Base-by-base conservation (phyloP, 2,329 filamentous ascomycete species). In the Fusarium beomiforme region DNA sequence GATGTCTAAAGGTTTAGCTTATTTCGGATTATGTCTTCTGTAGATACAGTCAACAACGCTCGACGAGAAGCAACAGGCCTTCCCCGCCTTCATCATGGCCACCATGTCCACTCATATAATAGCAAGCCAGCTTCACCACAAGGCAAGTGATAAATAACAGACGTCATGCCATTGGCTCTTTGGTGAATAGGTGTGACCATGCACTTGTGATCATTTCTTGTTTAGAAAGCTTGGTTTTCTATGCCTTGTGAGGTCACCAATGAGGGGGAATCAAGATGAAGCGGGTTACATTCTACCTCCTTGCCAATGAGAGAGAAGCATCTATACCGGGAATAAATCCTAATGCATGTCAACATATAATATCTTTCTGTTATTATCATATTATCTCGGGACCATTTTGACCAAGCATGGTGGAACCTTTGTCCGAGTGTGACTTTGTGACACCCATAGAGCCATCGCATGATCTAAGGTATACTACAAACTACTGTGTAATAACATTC, bases 191-290 rank as follows among this genome's bases (percentile, higher is more conserved):
- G 4, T 31, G 26, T 13, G 6, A 54, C 6, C 4, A 23, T 21
- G 26, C 31, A 23, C 31, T 23, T 64, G 59, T 69, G 50, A 64
- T 50, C 37, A 49, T 21, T 3, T 34, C 2, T 23, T n/a, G 51
- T 47, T 39, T 59, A 64, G 3, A 37, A 43, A 24, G 46, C 23
- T 64, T 34, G 44, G n/a, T 19, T 5, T 26, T 33, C 16, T 0
- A 41, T 54, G 42, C 31, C 34, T n/a, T 17, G 29, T 69, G 66
- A 59, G 66, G 66, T 59, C 46, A 59, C 51, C 2, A 49, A 54
- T 64, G 66, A 69, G 66, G 66, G 59, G 66, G 54, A 49, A 3
- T 6, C 6, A 10, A 10, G 8, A 21, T n/a, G 12, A 12, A 49
- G 12, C 10, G n/a, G 37, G 41, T 47, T 37, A 10, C 21, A 49